These are phyloP conservation scores for Lecanoromycetidae sp. DNA, from an alignment of 2,329 filamentous ascomycete genomes.

Conservation along the genomic window DNA sequence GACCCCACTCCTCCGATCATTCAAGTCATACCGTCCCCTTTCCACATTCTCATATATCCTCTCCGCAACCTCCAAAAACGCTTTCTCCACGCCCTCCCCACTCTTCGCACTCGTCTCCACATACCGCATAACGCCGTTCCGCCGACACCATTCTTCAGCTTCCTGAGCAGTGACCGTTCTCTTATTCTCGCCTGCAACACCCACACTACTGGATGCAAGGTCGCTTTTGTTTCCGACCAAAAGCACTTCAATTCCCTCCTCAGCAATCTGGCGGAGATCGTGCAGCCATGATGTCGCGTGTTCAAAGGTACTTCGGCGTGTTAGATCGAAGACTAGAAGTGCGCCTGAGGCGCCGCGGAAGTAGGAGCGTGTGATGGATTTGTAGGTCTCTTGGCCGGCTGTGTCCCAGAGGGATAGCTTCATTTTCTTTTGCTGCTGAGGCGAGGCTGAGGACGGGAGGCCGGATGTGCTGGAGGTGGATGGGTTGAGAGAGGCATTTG, in stretches of 20 bases:
- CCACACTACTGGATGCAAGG: conserved; percentile 42
- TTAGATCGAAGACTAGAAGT: conserved; percentile 90
- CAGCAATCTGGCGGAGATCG: conserved; percentile 86
- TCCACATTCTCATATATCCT: conserved; percentile 96
- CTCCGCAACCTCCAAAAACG: conserved; percentile 87
- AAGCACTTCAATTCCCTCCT: conserved; percentile 88
- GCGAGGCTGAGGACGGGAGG: no score
- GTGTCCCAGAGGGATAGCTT: conserved; percentile 93
- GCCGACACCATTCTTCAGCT: conserved; percentile 76
- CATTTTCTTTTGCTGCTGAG: conserved; percentile 60
- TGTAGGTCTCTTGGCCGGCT: conserved; percentile 93
- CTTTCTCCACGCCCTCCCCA: conserved; percentile 83
- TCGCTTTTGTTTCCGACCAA: conserved; percentile 94
- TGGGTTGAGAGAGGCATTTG: conserved; percentile 26
- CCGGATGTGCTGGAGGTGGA: conserved; percentile 15
- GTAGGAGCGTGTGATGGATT: conserved; percentile 87
- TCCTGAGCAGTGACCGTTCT: conserved; percentile 72
- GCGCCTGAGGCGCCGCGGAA: conserved; percentile 70
- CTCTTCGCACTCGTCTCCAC: conserved; percentile 95
- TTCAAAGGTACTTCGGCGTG: conserved; percentile 68
- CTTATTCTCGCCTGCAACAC: conserved; percentile 39
- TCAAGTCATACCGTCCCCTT: conserved; percentile 85
- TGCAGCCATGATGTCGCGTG: conserved; percentile 89
- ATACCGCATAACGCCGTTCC: conserved; percentile 81
- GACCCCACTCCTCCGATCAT: conserved; percentile 86